These are phyloP conservation scores for Omphalotus guepiniiformis DNA, from an alignment of 768 basidiomycete genomes.

Conservation along the genomic window DNA sequence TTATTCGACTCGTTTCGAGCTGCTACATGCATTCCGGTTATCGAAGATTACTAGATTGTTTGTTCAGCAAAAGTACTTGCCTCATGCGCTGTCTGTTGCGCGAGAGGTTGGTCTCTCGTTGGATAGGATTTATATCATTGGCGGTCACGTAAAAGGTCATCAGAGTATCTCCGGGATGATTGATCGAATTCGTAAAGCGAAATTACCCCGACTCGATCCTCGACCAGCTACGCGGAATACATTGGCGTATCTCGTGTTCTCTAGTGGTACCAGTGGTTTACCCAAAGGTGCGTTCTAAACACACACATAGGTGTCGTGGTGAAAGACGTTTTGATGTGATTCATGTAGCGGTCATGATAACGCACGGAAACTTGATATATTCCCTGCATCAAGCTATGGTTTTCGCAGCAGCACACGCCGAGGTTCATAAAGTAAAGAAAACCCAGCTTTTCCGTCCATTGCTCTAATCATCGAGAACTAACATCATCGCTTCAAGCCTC, in stretches of 20 bases:
- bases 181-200: conserved; percentile 29
- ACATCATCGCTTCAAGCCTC: conserved; percentile 14
- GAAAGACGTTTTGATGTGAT: background rate
- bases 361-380: conserved; percentile 58
- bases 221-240: conserved; percentile 47
- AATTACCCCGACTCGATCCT: conserved; percentile 36
- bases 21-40: conserved; percentile 44
- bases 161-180: conserved; percentile 44
- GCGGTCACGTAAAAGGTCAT: conserved; percentile 36
- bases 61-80: conserved; percentile 42
- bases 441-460: background rate
- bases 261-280: conserved; percentile 73
- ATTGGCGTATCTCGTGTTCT: conserved; percentile 68
- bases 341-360: conserved; percentile 63
- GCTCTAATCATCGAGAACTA: background rate
- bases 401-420: conserved; percentile 21
- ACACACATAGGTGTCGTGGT: background rate
- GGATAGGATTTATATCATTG: conserved; percentile 46
- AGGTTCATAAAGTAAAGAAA: conserved; percentile 40
- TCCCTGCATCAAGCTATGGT: conserved; percentile 37
- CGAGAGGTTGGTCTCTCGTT: conserved; percentile 32
- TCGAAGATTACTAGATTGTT: conserved; percentile 51
- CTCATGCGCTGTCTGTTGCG: conserved; percentile 35
- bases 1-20: conserved; percentile 53
- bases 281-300: conserved; percentile 77